Base-by-base conservation (phyloP, 768 basidiomycete genomes). In the Lentinula boryana region DNA sequence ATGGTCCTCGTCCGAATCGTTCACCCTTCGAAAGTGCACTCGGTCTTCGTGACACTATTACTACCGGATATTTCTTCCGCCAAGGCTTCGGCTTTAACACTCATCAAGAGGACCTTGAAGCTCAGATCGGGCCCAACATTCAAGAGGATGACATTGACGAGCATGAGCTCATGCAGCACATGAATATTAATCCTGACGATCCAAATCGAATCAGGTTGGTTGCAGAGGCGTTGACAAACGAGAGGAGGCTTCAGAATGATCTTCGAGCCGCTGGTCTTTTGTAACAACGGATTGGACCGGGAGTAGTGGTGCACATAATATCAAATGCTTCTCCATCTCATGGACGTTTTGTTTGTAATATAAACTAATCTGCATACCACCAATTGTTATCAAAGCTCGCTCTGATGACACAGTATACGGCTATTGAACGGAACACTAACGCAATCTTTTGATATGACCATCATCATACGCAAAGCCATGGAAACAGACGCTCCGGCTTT, bases 221-320 rank as follows among this genome's bases (percentile, higher is more conserved):
- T 36, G 76, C 76, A 49, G 74, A 78, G 48, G 82, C 81, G 23
- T 66, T 84, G 13, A 78, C 71, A 62, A 78, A 78, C 53, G 88
- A 91, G 60, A 78, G 78, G 58, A 77, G 81, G 58, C 70, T 90
- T 62, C 82, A 84, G 61, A 74, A 76, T 3, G 84, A 85, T 65
- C 72, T 91, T 64, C 79, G 86, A 63, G 79, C 76, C 43, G 88
- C 87, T 9, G 88, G 88, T 46, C 74, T 91, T 56, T 65, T 91
- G 38, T 90, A 70, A 75, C 10, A 8, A 38, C 6, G 38, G 52
- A 21, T 46, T 18, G 50, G 32, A 33, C 23, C 15, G 27, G 31
- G 33, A 21, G 35, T 38, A 32, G 18, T 53, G 15, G 46, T 60
- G 32, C 52, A 18, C 48, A 51, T 35, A 32, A 53, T 51, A 52